These are phyloP conservation scores for Isochrysis galbana DNA, from an alignment of 78 protist species.

Conservation along the genomic window DNA sequence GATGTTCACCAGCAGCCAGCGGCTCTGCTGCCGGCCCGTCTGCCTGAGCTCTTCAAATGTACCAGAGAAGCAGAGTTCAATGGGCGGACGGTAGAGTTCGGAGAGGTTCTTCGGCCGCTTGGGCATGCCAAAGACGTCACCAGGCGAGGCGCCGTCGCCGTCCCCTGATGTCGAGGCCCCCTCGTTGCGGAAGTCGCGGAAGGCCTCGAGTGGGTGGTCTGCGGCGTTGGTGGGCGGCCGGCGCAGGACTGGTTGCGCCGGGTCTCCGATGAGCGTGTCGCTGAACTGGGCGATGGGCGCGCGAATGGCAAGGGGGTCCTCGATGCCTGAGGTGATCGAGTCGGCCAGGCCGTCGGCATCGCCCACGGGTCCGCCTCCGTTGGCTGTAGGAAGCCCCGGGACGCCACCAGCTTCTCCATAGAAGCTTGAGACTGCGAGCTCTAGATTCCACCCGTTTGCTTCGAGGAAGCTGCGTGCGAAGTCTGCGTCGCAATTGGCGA, in stretches of 20 bases:
- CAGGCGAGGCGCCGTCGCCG: background rate
- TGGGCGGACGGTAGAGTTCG: background rate
- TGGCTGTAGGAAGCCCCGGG: background rate
- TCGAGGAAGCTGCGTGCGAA: background rate
- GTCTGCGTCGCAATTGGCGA: background rate
- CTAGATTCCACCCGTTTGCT: background rate
- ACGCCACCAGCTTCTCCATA: background rate
- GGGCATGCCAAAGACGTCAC: background rate
- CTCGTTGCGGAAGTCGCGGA: background rate
- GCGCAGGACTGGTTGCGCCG: too few species aligned
- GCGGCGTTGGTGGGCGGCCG: background rate
- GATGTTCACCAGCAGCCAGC: conserved; percentile 22
- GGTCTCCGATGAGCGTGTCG: background rate
- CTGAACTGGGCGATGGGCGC: background rate
- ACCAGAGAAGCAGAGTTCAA: background rate
- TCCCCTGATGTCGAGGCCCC: background rate
- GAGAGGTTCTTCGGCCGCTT: background rate
- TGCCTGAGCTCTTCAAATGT: background rate
- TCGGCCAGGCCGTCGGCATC: background rate
- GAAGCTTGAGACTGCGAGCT: background rate
- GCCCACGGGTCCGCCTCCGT: background rate
- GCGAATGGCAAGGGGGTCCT: background rate
- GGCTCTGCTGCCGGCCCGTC: background rate
- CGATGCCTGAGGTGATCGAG: background rate
- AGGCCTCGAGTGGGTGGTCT: background rate